Evolutionary conservation across 1,284 basidiomycete genomes (phyloP).

Genomic region (Bondarzewia mesenterica): DNA sequence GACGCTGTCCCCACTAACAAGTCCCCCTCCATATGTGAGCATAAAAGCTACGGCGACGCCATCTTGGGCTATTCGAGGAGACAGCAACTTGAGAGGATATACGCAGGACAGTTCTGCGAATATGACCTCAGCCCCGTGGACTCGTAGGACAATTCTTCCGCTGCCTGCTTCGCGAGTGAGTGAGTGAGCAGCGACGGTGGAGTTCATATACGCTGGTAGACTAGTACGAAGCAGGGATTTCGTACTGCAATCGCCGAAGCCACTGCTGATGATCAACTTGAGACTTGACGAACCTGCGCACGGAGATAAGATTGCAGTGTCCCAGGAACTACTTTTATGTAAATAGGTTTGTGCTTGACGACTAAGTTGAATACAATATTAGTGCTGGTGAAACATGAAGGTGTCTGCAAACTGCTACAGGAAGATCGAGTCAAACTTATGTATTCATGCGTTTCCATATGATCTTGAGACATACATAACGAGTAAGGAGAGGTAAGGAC

Average conservation of each 20-base stretch:
- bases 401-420: too few species aligned
- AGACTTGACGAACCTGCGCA: too few species aligned
- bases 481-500: conserved; percentile 1
- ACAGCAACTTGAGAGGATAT: conserved; percentile 89
- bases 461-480: conserved; percentile 5
- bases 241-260: too few species aligned
- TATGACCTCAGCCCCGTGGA: conserved; percentile 45
- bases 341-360: too few species aligned
- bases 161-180: conserved; percentile 30
- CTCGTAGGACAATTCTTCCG: conserved; percentile 45
- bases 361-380: too few species aligned
- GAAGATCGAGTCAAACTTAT: not conserved
- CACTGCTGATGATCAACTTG: too few species aligned
- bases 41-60: conserved; percentile 71
- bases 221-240: too few species aligned
- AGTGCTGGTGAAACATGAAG: not conserved
- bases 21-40: conserved; percentile 87
- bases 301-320: too few species aligned
- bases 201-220: too few species aligned
- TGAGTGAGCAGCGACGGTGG: not conserved
- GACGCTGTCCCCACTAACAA: conserved; percentile 83
- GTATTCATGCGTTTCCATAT: conserved; percentile 5
- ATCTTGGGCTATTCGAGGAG: conserved; percentile 46
- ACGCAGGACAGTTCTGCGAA: conserved; percentile 75
- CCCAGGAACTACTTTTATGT: too few species aligned